Base-by-base conservation (phyloP, 2,329 filamentous ascomycete genomes). In the Monosporascus sp. region DNA sequence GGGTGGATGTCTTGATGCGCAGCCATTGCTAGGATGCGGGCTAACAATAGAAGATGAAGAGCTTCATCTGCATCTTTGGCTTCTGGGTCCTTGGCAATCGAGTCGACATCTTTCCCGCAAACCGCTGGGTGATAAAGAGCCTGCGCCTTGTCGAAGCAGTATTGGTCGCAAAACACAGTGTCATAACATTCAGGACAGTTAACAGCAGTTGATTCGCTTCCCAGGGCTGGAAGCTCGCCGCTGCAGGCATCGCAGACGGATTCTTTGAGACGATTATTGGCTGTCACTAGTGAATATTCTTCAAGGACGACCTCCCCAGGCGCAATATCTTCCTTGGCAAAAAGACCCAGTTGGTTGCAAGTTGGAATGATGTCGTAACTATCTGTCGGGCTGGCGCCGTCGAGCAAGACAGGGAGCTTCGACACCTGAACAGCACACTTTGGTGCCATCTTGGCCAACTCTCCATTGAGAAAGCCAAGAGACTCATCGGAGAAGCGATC, bases 191-290 rank as follows among this genome's bases (percentile, higher is more conserved):
- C 80, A 5, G 76, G 72, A 58, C 84, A 88, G 58, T 70, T 76
- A 38, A 84, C 75, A 17, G 75, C 79, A 51, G 65, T 70, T 48
- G 64, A 74, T 8, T 79, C 69, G 48, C 69, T 68, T 27, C 72
- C 73, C 25, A 89, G 72, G 0, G 79, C 77, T 1, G 88, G 89
- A 6, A 95, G 78, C 24, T 83, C 82, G 7, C 81, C 78, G 62
- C 90, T 90, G 69, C 93, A 97, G 15, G 91, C 91, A 69, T 97
- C 93, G 70, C 93, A 97, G 31, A 93, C 80, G 5, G 88, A 79
- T 57, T 96, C 91, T 66, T 95, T 90, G 14, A 94, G 80, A 31
- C 90, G 85, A 66, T 94, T 94, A 61, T 93, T 94, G 46, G 90
- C 92, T 2, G 92, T 96, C 41, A 99, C 75, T 7, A 96, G 80